phyloP scores from a whole-genome alignment of 768 basidiomycete species.

The Amanita pseudoporphyria region DNA sequence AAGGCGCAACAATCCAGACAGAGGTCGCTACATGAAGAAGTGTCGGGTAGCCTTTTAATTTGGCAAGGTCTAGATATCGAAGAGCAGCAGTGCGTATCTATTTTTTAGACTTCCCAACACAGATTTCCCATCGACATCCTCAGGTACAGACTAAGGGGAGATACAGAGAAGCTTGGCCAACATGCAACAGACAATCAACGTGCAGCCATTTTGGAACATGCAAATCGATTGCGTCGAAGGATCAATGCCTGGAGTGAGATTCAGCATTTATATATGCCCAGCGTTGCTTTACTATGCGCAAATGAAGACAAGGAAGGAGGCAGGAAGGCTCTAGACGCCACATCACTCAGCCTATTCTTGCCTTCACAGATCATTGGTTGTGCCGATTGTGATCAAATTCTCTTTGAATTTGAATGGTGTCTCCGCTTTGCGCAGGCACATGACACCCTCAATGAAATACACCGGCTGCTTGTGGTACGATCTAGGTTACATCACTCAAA shows the following conservation, averaged over 20 bases:
- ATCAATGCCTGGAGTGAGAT: too few species aligned
- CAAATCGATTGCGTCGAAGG: background rate
- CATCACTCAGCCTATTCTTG: background rate
- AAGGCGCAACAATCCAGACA: background rate
- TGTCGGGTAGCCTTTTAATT: conserved; percentile 10
- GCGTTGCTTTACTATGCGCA: background rate
- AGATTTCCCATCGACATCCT: background rate
- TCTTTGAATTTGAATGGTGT: background rate
- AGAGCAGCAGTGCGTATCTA: conserved; percentile 13
- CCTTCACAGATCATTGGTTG: background rate
- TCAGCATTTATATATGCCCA: background rate
- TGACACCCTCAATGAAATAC: background rate
- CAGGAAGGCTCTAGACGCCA: background rate
- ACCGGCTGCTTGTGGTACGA: background rate
- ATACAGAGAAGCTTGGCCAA: background rate
- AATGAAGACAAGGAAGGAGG: background rate
- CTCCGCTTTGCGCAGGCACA: background rate
- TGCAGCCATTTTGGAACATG: background rate
- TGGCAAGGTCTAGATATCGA: too few species aligned
- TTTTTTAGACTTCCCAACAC: too few species aligned
- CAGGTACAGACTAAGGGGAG: background rate
- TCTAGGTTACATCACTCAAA: background rate
- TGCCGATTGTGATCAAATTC: background rate
- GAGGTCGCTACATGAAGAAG: background rate
- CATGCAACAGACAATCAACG: background rate